Evolutionary conservation across 495 filamentous ascomycete genomes (phyloP), one percentile per base, ranked within the genome.

Genomic region (Pyronema omphalodes): DNA sequence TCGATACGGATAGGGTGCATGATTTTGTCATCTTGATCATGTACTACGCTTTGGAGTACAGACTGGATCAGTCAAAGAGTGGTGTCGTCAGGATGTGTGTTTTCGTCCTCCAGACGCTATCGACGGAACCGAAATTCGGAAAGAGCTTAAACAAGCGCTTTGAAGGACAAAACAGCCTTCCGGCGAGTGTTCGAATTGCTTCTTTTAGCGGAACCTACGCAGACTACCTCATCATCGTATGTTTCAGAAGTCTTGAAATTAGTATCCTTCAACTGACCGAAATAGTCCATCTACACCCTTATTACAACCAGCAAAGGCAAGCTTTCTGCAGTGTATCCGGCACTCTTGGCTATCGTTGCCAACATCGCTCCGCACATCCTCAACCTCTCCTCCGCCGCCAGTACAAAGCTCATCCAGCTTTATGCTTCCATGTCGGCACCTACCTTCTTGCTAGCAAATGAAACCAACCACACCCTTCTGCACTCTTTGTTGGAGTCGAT

Each of bases 351-450:
- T 0, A 84, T 95, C 45, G 80, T 96, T 59, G 91, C 88, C 68
- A 99, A 99, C 62, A 77, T 94, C 39, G 81, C 87, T 7, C 77
- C 91, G 8, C 83, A 93, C 63, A 69, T 93, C 7, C 78, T 93
- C 56, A 76, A 81, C 14, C 68, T 95, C 36, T 83, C 82, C 34
- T 71, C 77, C n/a, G 71, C 77, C 6, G 77, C 87, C 9, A 83
- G 84, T 61, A 78, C 80, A 18, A 95, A 86, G 68, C 69, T 95
- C 44, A 71, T 95, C 44, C 86, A 96, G 57, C 72, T 96, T 7
- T 96, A 89, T 68, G 79, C 81, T 14, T 91, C 84, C 1, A 94
- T 96, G 86, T 94, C 91, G 6, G 83, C 91, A 0, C 93, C 93
- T 1, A 83, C 80, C 23, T 99, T 96, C 67, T 70, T 99, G n/a